Conservation (phyloP, 176 grass and related monocot genomes). For the Oryza glumipatula region DNA sequence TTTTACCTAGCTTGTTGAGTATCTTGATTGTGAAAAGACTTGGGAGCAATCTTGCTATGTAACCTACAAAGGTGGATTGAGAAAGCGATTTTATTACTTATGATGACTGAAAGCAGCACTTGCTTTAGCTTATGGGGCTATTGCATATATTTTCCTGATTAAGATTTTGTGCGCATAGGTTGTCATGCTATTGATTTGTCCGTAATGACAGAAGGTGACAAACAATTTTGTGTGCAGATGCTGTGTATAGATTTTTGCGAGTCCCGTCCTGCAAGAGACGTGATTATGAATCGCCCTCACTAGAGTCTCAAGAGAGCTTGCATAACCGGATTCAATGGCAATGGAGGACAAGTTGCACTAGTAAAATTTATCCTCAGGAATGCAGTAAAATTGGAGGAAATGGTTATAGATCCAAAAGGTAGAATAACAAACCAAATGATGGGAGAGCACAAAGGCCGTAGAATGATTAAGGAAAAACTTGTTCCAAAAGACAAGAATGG, state of each 20-base stretch:
- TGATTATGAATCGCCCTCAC: constrained; percentile 16
- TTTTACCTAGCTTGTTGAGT: too few species aligned
- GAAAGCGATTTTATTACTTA: too few species aligned
- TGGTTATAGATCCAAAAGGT: constrained; percentile 5
- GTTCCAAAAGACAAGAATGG: constrained; percentile 6
- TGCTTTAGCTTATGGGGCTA: too few species aligned
- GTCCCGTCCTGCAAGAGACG: not conserved
- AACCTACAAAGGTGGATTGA: too few species aligned
- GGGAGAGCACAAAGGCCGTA: not conserved
- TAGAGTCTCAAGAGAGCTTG: constrained; percentile 7
- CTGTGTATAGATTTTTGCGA: not conserved
- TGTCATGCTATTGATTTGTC: too few species aligned
- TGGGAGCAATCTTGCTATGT: too few species aligned
- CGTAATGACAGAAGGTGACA: constrained; percentile 5
- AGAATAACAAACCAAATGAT: not conserved
- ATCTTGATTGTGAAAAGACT: too few species aligned
- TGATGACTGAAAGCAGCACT: too few species aligned
- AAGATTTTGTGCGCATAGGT: too few species aligned
- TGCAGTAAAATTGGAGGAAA: not conserved
- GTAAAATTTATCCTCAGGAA: constrained; percentile 17
- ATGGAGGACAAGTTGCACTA: constrained; percentile 19
- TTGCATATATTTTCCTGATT: not conserved
- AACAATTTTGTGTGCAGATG: constrained; percentile 4
- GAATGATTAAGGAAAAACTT: not conserved
- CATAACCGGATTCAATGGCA: constrained; percentile 24